These are phyloP conservation scores for Amanita fuliginea DNA, from an alignment of 768 basidiomycete genomes.

Conservation along the genomic window DNA sequence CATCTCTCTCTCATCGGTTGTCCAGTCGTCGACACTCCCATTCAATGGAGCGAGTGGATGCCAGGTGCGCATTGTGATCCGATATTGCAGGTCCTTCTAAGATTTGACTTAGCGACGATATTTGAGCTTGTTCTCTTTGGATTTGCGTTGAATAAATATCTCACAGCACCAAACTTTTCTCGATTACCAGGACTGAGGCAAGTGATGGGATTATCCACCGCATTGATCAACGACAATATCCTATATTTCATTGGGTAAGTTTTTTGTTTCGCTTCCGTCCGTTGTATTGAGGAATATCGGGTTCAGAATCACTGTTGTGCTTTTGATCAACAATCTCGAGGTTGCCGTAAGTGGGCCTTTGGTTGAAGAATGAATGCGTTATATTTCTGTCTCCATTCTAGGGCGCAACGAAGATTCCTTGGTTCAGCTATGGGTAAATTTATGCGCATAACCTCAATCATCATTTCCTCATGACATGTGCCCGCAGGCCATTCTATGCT, in stretches of 20 bases:
- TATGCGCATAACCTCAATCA: neutral
- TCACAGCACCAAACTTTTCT: slow-evolving; percentile 13
- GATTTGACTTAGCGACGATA: slow-evolving; percentile 18
- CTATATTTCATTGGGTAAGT: slow-evolving; percentile 32
- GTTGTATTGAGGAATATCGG: neutral
- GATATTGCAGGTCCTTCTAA: neutral
- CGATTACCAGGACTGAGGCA: slow-evolving; percentile 11
- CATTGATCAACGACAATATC: slow-evolving; percentile 33
- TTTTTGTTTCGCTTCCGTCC: neutral
- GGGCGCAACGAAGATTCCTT: slow-evolving; percentile 33
- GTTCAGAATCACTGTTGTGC: slow-evolving; percentile 23
- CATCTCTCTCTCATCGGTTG: slow-evolving; percentile 29
- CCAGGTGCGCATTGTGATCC: slow-evolving; percentile 19
- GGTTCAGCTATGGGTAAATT: slow-evolving; percentile 35
- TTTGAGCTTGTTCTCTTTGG: slow-evolving; percentile 32
- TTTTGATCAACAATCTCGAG: slow-evolving; percentile 38
- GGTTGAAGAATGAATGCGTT: neutral
- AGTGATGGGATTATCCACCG: slow-evolving; percentile 18
- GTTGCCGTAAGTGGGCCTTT: slow-evolving; percentile 19
- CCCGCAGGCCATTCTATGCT: slow-evolving; percentile 32
- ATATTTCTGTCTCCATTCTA: slow-evolving; percentile 7
- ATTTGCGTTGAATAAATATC: slow-evolving; percentile 26
- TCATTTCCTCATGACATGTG: neutral
- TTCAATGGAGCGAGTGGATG: slow-evolving; percentile 35
- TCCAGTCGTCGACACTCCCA: slow-evolving; percentile 27